A percentile compares a stretch with the other conserved stretches of the same genome.
phyloP scores from a whole-genome alignment of 345 rosid species.

The Hibiscus mutabilis region DNA sequence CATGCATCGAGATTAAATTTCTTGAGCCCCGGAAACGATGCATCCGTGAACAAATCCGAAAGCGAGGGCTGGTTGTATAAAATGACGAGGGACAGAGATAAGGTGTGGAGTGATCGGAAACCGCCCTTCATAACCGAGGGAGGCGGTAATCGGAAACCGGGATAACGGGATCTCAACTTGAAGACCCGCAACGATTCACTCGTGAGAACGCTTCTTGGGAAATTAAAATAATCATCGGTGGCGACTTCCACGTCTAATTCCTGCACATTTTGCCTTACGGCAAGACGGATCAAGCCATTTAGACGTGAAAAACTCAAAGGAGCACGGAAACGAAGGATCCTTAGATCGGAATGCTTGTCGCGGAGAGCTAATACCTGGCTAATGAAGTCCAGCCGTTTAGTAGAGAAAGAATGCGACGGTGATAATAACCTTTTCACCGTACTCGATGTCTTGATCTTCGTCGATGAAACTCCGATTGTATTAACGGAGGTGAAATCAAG shows the following conservation, averaged over 20 bases:
- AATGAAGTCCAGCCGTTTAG: conserved; percentile 32
- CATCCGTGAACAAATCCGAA: conserved; percentile 52
- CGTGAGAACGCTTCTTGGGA: conserved; percentile 53
- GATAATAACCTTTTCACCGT: conserved; percentile 3
- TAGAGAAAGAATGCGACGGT: background rate
- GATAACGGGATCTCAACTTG: conserved; percentile 47
- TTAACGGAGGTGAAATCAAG: conserved; percentile 67
- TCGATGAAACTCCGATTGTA: background rate
- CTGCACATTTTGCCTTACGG: conserved; percentile 55
- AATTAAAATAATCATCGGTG: conserved; percentile 67
- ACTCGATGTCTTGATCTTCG: background rate
- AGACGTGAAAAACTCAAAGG: conserved; percentile 55
- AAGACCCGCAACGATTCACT: conserved; percentile 50
- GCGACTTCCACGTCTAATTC: conserved; percentile 70
- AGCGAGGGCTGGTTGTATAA: conserved; percentile 44
- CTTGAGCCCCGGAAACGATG: conserved; percentile 54
- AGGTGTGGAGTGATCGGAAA: conserved; percentile 43
- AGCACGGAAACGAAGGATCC: conserved; percentile 54
- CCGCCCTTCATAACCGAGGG: conserved; percentile 43
- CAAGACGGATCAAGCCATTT: conserved; percentile 60
- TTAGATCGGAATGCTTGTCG: conserved; percentile 38
- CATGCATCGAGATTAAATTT: conserved; percentile 46
- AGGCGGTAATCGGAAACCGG: conserved; percentile 72
- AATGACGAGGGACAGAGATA: conserved; percentile 48
- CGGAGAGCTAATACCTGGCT: conserved; percentile 38